Evolutionary conservation across 306 rosid species (phyloP).

Genomic region (Cicer chorassanicum): DNA sequence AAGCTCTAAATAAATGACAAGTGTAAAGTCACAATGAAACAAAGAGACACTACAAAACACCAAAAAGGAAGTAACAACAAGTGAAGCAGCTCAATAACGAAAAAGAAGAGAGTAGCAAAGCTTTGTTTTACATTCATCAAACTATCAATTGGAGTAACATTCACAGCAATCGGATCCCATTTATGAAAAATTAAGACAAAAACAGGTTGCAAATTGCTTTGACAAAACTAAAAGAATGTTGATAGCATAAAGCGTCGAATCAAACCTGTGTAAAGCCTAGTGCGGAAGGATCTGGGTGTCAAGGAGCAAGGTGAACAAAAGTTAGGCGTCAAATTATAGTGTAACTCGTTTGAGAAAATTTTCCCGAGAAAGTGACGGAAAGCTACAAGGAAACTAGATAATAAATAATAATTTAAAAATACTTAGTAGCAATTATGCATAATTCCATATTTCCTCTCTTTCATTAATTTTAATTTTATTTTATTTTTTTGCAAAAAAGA

Average conservation of each 20-base stretch:
- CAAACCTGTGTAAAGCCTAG: slow-evolving; percentile 34
- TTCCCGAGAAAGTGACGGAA: slow-evolving; percentile 49
- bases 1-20: background rate
- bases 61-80: slow-evolving; percentile 32
- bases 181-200: background rate
- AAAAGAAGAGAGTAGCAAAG: slow-evolving; percentile 6
- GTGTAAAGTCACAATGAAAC: slow-evolving; percentile 6
- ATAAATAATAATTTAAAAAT: background rate
- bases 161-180: slow-evolving; percentile 28
- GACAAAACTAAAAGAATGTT: slow-evolving; percentile 16
- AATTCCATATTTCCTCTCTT: no score
- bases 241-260: slow-evolving; percentile 26
- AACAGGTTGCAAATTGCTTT: slow-evolving; percentile 19
- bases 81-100: background rate
- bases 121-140: background rate
- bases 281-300: slow-evolving; percentile 46
- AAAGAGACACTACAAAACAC: slow-evolving; percentile 9
- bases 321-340: background rate
- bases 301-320: slow-evolving; percentile 25
- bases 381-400: slow-evolving; percentile 1
- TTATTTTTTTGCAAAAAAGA: no score
- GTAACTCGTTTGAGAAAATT: slow-evolving; percentile 6
- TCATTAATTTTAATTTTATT: no score
- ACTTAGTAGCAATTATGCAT: no score
- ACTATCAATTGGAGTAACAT: background rate